Conservation (phyloP, 108 stramenopile species). For the Bacterosira constricta region DNA sequence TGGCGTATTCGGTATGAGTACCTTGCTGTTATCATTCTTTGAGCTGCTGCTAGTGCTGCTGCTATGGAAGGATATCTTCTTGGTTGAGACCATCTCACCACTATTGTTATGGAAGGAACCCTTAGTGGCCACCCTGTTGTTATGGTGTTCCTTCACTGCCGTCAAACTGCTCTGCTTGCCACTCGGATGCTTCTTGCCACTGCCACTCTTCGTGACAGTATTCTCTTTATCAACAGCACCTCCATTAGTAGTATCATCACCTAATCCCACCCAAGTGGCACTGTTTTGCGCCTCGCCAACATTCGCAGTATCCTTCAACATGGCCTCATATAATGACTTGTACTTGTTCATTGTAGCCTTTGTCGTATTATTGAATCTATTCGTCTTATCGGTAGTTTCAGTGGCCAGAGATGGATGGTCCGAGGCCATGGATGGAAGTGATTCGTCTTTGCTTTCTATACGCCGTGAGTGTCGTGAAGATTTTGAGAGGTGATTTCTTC, state of each 20-base stretch:
- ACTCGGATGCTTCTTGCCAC: not conserved
- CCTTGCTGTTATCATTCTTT: not conserved
- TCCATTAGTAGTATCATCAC: not conserved
- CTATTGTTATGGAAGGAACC: not conserved
- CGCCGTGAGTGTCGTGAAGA: too few relatives aligned
- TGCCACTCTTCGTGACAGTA: not conserved
- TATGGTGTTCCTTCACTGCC: not conserved
- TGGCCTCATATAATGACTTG: conserved; percentile 2
- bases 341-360: not conserved
- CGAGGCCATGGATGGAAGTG: too few relatives aligned
- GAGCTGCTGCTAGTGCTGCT: not conserved
- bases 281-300: too few relatives aligned
- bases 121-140: not conserved
- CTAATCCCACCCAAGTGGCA: not conserved
- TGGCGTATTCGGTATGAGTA: not conserved
- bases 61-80: not conserved
- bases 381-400: not conserved
- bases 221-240: not conserved
- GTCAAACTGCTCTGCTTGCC: not conserved
- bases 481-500: too few relatives aligned
- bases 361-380: not conserved
- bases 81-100: not conserved
- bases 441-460: too few relatives aligned
- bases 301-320: not conserved
- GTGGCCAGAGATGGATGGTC: too few relatives aligned